Base-by-base conservation (phyloP, 441 rosid species). In the Adansonia gregorii region DNA sequence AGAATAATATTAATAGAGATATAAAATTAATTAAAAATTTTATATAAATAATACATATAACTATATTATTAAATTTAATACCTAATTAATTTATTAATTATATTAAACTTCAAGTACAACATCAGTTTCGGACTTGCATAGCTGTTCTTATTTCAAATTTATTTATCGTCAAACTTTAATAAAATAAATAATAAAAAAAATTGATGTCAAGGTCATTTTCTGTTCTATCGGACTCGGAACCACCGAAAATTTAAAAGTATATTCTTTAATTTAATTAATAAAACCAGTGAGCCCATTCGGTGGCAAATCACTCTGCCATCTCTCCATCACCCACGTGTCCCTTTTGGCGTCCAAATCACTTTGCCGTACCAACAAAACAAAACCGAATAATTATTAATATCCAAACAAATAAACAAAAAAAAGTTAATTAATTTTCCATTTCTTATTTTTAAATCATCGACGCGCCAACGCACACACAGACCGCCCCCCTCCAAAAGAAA, bases 301-400 rank as follows among this genome's bases (percentile, higher is more conserved):
- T 52, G 48, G 12, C 48, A 71, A 52, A 39, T 22, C 73, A 46
- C 5, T 60, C 24, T 49, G 5, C 0, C 74, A 1, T 7, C 43
- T 51, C 5, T 14, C 14, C 48, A 8, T n/a, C 20, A 15, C 3
- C 24, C 74, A 27, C 74, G 74, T 71, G 45, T 56, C 19, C 5
- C 49, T 0, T 35, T 46, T 55, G 46, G 24, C 8, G 15, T 15
- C 74, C 46, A 52, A 22, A 31, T 31, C 61, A 31, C 24, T 71
- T 71, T 27, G 63, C 74, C 74, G 74, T 43, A 48, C 39, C 66
- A 24, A 20, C 59, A n/a, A 71, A 71, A 70, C 3, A 27, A 71
- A 48, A 22, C 15, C 0, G n/a, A 45, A 41, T n/a, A 66, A 19
- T 14, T 15, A 63, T 14, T 49, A 27, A 52, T 8, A 52, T 27